Evolutionary conservation across 2,329 filamentous ascomycete genomes (phyloP), one percentile per base, ranked within the genome.

Genomic region (Diaporthe citri): DNA sequence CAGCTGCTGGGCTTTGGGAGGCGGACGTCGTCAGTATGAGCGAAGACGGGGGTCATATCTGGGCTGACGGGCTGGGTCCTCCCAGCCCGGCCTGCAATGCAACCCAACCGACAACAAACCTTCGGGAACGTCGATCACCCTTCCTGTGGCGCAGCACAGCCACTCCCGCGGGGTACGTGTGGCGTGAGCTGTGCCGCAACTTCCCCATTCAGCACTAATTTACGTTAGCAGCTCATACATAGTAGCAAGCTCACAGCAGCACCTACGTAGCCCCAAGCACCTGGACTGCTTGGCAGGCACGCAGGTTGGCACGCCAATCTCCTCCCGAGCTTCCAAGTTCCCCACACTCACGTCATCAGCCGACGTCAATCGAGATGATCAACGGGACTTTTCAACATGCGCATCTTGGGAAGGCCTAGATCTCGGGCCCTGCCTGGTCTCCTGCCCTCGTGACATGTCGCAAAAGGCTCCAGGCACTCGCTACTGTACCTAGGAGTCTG

Each of bases 331-430:
- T 67, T 25, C 22, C 43, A 39, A 51, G 31, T 67, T 67, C 43
- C 31, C 46, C 62, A 67, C 62, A 25, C 10, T 52, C 31, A 67
- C 64, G 64, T 67, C 64, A 67, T 67, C 64, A 52, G 46, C 64
- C 46, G 34, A 39, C 64, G 64, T 67, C 64, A 67, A 67, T 67
- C 64, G 64, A 67, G 64, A 67, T 67, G 64, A 67, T 67, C 64
- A 52, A 51, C 46, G 3, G 25, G 60, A 28, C 48, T 31, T 36
- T 48, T 48, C 60, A 66, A 48, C 22, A 36, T 67, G 8, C n/a
- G n/a, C 46, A 51, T 52, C 46, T 41, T 20, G 46, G 36, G 36
- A 39, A 39, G 36, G 62, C 46, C 62, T 52, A 67, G 62, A 67
- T 52, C 31, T 31, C 20, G 43, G 28, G 17, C 43, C 34, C 36